Percentiles rank a stretch among this genome's conserved stretches.
Conservation (phyloP, 2,329 filamentous ascomycete species). For the Calonectria montana region DNA sequence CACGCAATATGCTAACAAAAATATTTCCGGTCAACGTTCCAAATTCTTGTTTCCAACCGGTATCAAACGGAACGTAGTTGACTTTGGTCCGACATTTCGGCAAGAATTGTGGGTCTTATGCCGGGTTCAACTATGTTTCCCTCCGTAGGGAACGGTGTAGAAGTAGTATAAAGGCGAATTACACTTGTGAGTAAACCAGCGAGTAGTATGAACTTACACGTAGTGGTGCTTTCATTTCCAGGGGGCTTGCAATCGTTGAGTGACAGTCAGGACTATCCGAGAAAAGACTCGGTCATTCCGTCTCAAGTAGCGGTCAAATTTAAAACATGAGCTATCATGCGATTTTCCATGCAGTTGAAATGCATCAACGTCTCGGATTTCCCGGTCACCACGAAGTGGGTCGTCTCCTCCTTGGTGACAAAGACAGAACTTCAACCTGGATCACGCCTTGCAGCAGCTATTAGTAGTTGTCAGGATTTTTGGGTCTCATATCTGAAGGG, state of each 20-base stretch:
- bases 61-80: constrained; percentile 1
- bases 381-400: neutral
- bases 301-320: neutral
- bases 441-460: neutral
- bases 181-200: neutral
- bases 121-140: neutral
- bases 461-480: neutral
- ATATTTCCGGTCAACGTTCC: neutral
- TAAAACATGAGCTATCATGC: neutral
- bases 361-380: neutral
- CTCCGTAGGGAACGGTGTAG: neutral
- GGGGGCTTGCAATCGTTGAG: neutral
- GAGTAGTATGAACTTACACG: too few relatives aligned
- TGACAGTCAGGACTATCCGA: neutral
- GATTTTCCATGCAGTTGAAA: neutral
- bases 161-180: neutral
- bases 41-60: neutral
- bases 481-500: neutral
- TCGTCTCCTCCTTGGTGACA: neutral
- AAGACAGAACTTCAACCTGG: neutral
- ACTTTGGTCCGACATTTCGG: neutral
- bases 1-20: neutral
- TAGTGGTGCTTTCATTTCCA: neutral
- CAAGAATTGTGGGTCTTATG: constrained; percentile 2
- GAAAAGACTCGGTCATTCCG: neutral